phyloP scores from a whole-genome alignment of 805 yeast genomes.

The Starmerella gropengiesseri region DNA sequence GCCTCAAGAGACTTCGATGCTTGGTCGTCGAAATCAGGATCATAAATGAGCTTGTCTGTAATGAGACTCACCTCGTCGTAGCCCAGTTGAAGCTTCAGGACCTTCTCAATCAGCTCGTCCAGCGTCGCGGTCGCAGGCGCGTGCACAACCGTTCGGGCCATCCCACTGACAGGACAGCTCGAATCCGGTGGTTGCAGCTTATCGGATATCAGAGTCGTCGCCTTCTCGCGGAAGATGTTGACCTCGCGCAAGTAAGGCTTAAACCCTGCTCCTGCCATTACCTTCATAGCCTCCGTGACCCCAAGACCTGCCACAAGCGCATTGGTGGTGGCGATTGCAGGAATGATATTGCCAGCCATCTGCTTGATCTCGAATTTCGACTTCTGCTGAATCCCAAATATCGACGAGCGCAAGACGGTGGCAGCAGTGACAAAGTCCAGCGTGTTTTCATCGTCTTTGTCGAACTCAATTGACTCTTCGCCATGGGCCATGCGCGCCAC shows the following conservation, averaged over 20 bases:
- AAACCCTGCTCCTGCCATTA: slow-evolving; percentile 29
- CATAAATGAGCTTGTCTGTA: slow-evolving; percentile 60
- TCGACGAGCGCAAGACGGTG: slow-evolving; percentile 78
- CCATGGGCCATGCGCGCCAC: slow-evolving; percentile 39
- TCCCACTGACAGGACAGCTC: slow-evolving; percentile 47
- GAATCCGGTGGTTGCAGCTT: slow-evolving; percentile 51
- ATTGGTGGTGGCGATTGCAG: slow-evolving; percentile 96
- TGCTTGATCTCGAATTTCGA: slow-evolving; percentile 71
- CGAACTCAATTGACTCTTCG: slow-evolving; percentile 44
- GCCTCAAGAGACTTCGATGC: slow-evolving; percentile 37
- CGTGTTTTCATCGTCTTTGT: slow-evolving; percentile 91
- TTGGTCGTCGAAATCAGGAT: slow-evolving; percentile 81
- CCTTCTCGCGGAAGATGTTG: slow-evolving; percentile 46
- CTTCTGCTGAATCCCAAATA: slow-evolving; percentile 77
- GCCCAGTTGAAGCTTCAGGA: slow-evolving; percentile 39
- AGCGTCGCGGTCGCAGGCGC: slow-evolving; percentile 32
- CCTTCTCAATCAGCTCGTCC: slow-evolving; percentile 39
- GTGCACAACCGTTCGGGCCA: slow-evolving; percentile 27
- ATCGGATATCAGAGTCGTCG: slow-evolving; percentile 57
- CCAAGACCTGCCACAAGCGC: slow-evolving; percentile 90
- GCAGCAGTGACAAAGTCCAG: slow-evolving; percentile 81
- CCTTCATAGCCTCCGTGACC: slow-evolving; percentile 56
- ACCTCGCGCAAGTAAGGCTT: slow-evolving; percentile 32
- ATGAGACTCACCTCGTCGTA: slow-evolving; percentile 48
- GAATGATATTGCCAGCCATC: slow-evolving; percentile 95